phyloP scores from a whole-genome alignment of 1,284 basidiomycete genomes.

The Fomitopsis schrenkii region DNA sequence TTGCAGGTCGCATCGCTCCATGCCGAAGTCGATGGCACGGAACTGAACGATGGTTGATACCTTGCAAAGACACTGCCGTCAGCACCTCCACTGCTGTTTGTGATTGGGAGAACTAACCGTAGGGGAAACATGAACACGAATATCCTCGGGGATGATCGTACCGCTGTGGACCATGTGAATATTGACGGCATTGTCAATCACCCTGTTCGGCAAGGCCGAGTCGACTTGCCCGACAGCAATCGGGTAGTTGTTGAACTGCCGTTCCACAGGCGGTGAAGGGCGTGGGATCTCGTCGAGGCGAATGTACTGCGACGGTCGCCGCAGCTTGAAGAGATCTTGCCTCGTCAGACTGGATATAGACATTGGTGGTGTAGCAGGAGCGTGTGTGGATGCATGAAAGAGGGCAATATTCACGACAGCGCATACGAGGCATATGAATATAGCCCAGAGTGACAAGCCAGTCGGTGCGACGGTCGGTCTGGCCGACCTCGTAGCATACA shows the following conservation, averaged over 20 bases:
- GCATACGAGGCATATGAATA: not conserved
- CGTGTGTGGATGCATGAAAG: not conserved
- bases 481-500: not conserved
- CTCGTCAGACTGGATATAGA: not conserved
- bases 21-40: slow-evolving; percentile 23
- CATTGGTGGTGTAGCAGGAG: not conserved
- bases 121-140: not conserved
- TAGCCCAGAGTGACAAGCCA: not conserved
- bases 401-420: not conserved
- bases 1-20: slow-evolving; percentile 21
- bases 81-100: not conserved
- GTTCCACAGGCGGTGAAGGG: not conserved
- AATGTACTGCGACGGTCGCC: not conserved
- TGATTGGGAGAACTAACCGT: not conserved
- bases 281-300: not conserved
- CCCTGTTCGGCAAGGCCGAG: not conserved
- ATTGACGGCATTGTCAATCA: not conserved
- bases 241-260: not conserved
- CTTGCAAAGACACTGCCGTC: not conserved
- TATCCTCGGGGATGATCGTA: not conserved
- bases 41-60: slow-evolving; percentile 18
- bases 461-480: not conserved
- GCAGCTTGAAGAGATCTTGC: not conserved
- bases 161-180: not conserved
- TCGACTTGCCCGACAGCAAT: not conserved